Evolutionary conservation across 306 rosid genomes (phyloP), one percentile per base, ranked within the genome.

Genomic region (Glycine latifolia): DNA sequence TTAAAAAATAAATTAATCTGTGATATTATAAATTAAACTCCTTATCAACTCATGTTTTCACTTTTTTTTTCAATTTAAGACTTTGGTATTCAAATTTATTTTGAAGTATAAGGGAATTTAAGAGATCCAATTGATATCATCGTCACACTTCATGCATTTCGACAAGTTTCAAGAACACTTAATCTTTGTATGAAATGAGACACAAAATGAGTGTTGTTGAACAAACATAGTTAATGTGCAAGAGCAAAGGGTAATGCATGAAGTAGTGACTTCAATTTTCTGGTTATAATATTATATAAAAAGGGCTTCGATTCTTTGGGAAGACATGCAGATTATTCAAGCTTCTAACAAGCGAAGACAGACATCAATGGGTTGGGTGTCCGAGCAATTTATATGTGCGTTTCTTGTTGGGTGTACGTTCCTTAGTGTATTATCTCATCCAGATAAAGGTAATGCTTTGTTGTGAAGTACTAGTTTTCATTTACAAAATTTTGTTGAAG

Each of bases 151-250:
- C 80, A 80, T 67, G 82, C 86, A 73, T 79, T 78, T 78, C 35
- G 48, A 63, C 69, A 31, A 53, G 47, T 55, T 78, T 79, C 81
- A 62, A 78, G 82, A 80, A 67, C 81, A 65, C 43, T 78, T 82
- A 71, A 71, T 86, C 92, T 84, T 91, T 86, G 76, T 56, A 86
- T 84, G 94, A 76, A 69, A 63, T 70, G 47, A 39, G 48, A 20
- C 31, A 33, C 2, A 67, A 71, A 48, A 15, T 73, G 39, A 6
- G 56, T 89, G 84, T 87, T 68, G 89, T 88, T 90, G 77, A 86
- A 81, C 91, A 79, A 73, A 79, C 89, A 6, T 72, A 46, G 49
- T 76, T 68, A 31, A 48, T 41, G 53, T 53, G 20, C 80, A 81
- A 67, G 78, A 76, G 50, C 56, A 83, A 49, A 76, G 41, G 75